A percentile compares a stretch with the other conserved stretches of the same genome.
Conservation (phyloP, 176 grass and related monocot genomes). For the barley (Hordeum vulgare) region DNA sequence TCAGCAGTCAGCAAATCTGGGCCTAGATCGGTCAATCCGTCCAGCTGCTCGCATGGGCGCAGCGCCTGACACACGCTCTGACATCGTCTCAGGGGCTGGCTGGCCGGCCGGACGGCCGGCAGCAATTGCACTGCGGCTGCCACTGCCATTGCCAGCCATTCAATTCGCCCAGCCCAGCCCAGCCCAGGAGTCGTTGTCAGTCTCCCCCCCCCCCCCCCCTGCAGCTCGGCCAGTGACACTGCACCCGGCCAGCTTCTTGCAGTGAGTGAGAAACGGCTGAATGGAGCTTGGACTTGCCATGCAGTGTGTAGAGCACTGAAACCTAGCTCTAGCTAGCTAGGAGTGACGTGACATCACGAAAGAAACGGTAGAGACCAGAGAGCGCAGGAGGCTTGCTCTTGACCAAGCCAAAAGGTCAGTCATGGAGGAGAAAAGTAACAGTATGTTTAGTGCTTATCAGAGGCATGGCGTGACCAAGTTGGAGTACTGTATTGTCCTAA, state of each 20-base stretch:
- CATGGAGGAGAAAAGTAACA: background rate
- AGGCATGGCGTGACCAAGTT: background rate
- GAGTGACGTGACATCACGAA: background rate
- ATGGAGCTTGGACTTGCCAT: background rate
- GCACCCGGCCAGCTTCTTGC: background rate
- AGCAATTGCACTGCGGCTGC: background rate
- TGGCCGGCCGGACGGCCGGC: background rate
- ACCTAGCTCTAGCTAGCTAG: background rate
- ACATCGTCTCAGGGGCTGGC: constrained; percentile 10
- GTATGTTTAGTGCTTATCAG: background rate
- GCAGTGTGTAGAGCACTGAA: background rate
- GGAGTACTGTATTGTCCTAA: background rate
- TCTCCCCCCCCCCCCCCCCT: background rate
- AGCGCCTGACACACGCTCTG: constrained; percentile 13
- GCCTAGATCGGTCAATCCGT: constrained; percentile 4
- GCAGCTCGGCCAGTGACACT: background rate
- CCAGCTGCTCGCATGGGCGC: background rate
- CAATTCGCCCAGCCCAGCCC: background rate
- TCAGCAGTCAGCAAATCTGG: background rate
- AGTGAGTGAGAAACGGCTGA: background rate
- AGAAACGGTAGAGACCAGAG: background rate
- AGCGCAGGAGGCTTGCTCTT: background rate
- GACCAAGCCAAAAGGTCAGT: background rate
- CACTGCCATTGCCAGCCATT: background rate
- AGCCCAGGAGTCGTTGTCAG: background rate